These are phyloP conservation scores for Leersia perrieri DNA, from an alignment of 176 grass and related monocot genomes.

Conservation along the genomic window DNA sequence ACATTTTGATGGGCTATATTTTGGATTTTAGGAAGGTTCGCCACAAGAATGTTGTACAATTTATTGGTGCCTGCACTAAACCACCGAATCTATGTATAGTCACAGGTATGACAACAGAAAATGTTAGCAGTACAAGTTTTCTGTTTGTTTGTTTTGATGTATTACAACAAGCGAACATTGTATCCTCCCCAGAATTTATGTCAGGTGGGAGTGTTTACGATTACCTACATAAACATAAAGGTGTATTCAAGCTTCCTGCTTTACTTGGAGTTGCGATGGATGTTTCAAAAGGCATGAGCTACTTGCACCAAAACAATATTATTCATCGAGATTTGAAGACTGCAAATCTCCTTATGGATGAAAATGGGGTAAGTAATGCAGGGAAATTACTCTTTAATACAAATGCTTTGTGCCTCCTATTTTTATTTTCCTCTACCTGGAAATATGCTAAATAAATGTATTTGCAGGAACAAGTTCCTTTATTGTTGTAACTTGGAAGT, in stretches of 20 bases:
- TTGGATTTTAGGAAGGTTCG: slow-evolving; percentile 81
- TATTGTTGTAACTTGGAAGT: neutral
- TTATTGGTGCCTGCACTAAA: slow-evolving; percentile 94
- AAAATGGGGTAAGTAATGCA: slow-evolving; percentile 77
- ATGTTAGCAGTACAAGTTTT: neutral
- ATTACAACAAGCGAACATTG: neutral
- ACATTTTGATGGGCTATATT: slow-evolving; percentile 8
- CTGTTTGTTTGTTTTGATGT: slow-evolving; percentile 7
- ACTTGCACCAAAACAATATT: slow-evolving; percentile 99
- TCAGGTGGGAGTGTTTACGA: slow-evolving; percentile 91
- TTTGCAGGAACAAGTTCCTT: neutral
- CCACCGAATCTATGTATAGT: slow-evolving; percentile 88
- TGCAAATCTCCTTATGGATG: slow-evolving; percentile 99
- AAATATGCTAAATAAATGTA: slow-evolving; percentile 28
- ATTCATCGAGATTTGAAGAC: slow-evolving; percentile 98
- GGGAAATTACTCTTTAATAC: neutral
- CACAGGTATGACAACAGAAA: slow-evolving; percentile 65
- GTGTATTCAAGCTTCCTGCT: slow-evolving; percentile 78
- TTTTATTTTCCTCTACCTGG: neutral
- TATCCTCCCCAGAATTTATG: slow-evolving; percentile 79
- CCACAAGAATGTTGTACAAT: slow-evolving; percentile 98
- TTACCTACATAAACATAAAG: slow-evolving; percentile 96
- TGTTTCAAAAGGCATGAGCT: slow-evolving; percentile 99
- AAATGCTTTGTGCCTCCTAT: neutral
- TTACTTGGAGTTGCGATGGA: slow-evolving; percentile 90